Evolutionary conservation across 164 flowering plant genomes (phyloP).

Genomic region (Warburgia ugandensis): DNA sequence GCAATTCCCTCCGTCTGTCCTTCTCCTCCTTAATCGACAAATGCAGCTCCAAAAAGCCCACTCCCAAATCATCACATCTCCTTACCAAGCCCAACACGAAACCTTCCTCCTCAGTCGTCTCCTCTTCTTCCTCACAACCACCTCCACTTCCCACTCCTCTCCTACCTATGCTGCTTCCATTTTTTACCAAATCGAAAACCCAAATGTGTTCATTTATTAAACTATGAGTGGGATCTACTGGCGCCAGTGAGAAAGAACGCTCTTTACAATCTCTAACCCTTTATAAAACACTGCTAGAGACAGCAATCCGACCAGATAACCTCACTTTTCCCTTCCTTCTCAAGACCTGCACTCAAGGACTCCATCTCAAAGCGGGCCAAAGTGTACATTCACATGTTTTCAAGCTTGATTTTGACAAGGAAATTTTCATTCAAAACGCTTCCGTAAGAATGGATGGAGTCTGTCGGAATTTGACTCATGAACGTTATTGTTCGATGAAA

Average conservation of each 20-base stretch:
- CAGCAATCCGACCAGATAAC: slow-evolving; percentile 40
- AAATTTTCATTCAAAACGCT: slow-evolving; percentile 42
- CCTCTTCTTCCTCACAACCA: slow-evolving; percentile 38
- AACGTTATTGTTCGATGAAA: slow-evolving; percentile 55
- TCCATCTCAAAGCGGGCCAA: slow-evolving; percentile 22
- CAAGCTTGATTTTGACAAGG: slow-evolving; percentile 31
- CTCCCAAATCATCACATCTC: slow-evolving; percentile 34
- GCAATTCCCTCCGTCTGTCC: not conserved
- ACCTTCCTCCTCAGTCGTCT: slow-evolving; percentile 52
- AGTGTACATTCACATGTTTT: slow-evolving; percentile 40
- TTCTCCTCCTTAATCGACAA: slow-evolving; percentile 21
- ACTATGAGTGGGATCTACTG: slow-evolving; percentile 63
- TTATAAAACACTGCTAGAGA: slow-evolving; percentile 44
- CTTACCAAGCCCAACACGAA: slow-evolving; percentile 22
- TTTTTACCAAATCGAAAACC: slow-evolving; percentile 22
- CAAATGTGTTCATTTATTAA: slow-evolving; percentile 41
- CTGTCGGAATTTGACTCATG: slow-evolving; percentile 25
- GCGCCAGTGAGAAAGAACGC: slow-evolving; percentile 14
- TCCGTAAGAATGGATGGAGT: slow-evolving; percentile 31
- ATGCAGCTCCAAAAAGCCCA: slow-evolving; percentile 59
- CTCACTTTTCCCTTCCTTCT: slow-evolving; percentile 64
- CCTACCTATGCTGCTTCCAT: slow-evolving; percentile 39
- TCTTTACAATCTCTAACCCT: slow-evolving; percentile 21
- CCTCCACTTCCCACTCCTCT: slow-evolving; percentile 27
- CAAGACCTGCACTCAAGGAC: slow-evolving; percentile 39